These are phyloP conservation scores for Trichoderma oligosporum DNA, from an alignment of 2,329 filamentous ascomycete genomes.

Conservation along the genomic window DNA sequence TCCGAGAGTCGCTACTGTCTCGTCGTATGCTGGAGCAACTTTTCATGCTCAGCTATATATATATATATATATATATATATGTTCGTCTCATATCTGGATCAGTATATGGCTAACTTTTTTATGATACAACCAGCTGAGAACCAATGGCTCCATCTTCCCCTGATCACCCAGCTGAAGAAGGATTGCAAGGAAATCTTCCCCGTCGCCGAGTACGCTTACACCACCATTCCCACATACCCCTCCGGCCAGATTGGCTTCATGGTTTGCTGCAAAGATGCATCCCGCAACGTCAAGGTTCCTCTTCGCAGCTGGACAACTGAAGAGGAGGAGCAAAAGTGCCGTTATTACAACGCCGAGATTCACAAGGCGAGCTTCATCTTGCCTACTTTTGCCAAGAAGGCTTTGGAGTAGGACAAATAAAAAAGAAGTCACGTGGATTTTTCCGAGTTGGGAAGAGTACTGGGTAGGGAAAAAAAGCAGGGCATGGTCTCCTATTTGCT, in stretches of 20 bases:
- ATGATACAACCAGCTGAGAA: constrained; percentile 72
- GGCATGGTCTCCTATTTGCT: background rate
- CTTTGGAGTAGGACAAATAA: constrained; percentile 47
- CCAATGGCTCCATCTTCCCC: constrained; percentile 94
- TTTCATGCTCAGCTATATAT: background rate
- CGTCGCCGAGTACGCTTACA: constrained; percentile 96
- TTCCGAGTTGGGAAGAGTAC: background rate
- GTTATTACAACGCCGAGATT: constrained; percentile 96
- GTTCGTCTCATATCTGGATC: background rate
- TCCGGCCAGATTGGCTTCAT: constrained; percentile 99
- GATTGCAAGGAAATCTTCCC: constrained; percentile 97
- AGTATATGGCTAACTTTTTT: background rate
- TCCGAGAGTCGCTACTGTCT: constrained; percentile 24
- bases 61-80: background rate
- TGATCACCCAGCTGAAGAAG: constrained; percentile 95
- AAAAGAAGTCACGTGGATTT: background rate
- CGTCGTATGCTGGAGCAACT: background rate
- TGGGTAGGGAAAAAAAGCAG: constrained; percentile 5
- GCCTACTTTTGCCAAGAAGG: constrained; percentile 87
- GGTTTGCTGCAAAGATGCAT: constrained; percentile 95
- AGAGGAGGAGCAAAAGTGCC: constrained; percentile 89
- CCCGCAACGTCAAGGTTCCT: constrained; percentile 78
- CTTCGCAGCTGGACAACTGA: constrained; percentile 75
- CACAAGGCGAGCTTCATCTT: constrained; percentile 92
- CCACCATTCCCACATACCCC: constrained; percentile 98